phyloP scores from a whole-genome alignment of 371 early-diverging fungal genomes.

The Gilbertella persicaria region DNA sequence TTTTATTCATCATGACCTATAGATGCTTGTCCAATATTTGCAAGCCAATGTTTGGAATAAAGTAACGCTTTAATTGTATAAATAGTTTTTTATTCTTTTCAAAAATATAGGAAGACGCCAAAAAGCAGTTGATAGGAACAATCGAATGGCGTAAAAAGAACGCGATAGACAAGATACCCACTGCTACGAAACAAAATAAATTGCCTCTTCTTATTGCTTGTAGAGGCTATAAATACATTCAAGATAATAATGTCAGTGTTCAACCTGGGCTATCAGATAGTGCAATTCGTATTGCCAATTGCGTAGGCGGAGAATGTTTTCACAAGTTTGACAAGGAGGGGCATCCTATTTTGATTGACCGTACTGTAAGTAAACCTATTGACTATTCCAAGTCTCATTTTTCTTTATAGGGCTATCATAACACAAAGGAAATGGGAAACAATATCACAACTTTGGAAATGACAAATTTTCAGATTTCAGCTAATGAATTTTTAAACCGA shows the following conservation, averaged over 20 bases:
- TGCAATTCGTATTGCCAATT: slow-evolving; percentile 56
- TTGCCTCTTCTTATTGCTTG: slow-evolving; percentile 67
- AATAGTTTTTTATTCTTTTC: too few relatives aligned
- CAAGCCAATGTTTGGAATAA: slow-evolving; percentile 30
- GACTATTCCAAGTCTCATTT: neutral
- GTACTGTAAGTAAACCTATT: slow-evolving; percentile 58
- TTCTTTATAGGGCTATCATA: slow-evolving; percentile 60
- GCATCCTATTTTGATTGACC: slow-evolving; percentile 77
- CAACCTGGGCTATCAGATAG: slow-evolving; percentile 64
- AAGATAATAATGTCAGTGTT: slow-evolving; percentile 66
- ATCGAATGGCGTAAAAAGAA: slow-evolving; percentile 68
- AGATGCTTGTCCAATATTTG: slow-evolving; percentile 23
- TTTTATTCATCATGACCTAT: neutral
- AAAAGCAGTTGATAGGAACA: slow-evolving; percentile 65
- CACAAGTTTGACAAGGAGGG: slow-evolving; percentile 85
- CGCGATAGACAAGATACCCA: slow-evolving; percentile 65
- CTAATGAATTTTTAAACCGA: slow-evolving; percentile 73
- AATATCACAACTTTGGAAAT: slow-evolving; percentile 60
- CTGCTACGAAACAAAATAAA: slow-evolving; percentile 62
- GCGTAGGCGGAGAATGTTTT: slow-evolving; percentile 76
- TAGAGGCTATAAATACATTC: slow-evolving; percentile 64
- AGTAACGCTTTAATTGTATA: slow-evolving; percentile 11
- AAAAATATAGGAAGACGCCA: slow-evolving; percentile 66
- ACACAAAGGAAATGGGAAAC: slow-evolving; percentile 67
- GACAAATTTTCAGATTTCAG: slow-evolving; percentile 67